Percentiles rank a stretch among this genome's conserved stretches.
Conservation (phyloP, 2,329 filamentous ascomycete species). For the Neonectria faginata region DNA sequence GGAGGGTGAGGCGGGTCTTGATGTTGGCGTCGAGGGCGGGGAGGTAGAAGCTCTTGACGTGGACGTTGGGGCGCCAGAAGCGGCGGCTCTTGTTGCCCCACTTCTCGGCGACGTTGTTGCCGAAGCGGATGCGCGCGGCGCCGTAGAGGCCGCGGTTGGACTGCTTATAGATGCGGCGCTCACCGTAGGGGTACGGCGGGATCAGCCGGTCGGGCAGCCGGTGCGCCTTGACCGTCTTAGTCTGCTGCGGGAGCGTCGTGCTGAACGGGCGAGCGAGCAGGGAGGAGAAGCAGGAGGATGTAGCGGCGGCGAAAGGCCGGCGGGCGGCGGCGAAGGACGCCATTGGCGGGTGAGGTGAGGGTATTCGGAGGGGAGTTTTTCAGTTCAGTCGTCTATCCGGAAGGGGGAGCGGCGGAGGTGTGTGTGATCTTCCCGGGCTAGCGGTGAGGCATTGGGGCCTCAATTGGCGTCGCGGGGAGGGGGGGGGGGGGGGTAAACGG, state of each 20-base stretch:
- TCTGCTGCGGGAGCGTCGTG: constrained; percentile 50
- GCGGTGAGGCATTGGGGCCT: constrained; percentile 39
- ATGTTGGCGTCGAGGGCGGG: constrained; percentile 71
- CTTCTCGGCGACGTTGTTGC: constrained; percentile 80
- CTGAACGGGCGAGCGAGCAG: constrained; percentile 49
- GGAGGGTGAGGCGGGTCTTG: constrained; percentile 75
- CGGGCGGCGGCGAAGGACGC: constrained; percentile 39
- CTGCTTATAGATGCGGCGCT: constrained; percentile 80
- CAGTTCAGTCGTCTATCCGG: neutral
- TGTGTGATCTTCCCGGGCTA: constrained; percentile 17
- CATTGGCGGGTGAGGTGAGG: constrained; percentile 31
- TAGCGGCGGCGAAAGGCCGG: constrained; percentile 33
- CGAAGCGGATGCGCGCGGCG: constrained; percentile 76
- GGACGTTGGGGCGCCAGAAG: constrained; percentile 80
- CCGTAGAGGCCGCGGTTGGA: constrained; percentile 82
- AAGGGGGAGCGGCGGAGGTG: constrained; percentile 3
- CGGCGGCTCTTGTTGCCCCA: constrained; percentile 78
- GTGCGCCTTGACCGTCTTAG: constrained; percentile 57
- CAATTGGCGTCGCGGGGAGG: constrained; percentile 32
- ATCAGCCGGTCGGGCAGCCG: constrained; percentile 63
- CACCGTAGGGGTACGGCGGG: constrained; percentile 79
- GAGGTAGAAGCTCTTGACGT: constrained; percentile 75
- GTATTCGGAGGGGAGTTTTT: constrained; percentile 4
- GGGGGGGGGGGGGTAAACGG: no score
- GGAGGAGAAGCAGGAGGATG: constrained; percentile 33